Conservation (phyloP, 2,329 filamentous ascomycete species). For the Rasamsonia emersonii region DNA sequence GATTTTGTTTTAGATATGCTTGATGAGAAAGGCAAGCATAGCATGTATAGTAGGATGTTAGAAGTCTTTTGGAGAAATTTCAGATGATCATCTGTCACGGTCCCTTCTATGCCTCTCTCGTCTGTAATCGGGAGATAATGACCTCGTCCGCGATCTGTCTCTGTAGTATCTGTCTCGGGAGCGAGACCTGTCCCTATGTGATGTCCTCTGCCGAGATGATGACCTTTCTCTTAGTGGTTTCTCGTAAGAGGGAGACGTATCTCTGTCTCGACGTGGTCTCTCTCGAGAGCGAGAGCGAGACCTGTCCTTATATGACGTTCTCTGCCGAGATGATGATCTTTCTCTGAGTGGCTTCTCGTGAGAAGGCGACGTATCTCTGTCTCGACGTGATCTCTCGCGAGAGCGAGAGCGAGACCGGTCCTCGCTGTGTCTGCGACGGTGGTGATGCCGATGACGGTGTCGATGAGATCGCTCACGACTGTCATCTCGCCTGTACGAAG, state of each 20-base stretch:
- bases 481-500: conserved; percentile 21
- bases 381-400: conserved; percentile 21
- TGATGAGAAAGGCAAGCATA: conserved; percentile 1
- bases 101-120: conserved; percentile 21
- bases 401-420: conserved; percentile 24
- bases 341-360: no score
- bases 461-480: conserved; percentile 33
- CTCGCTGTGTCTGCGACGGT: conserved; percentile 26
- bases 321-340: conserved; percentile 12
- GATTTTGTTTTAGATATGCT: no score
- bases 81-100: conserved; percentile 19
- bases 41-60: conserved; percentile 1
- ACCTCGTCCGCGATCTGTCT: conserved; percentile 11
- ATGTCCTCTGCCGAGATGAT: conserved; percentile 1
- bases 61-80: no score
- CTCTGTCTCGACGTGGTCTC: conserved; percentile 19
- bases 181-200: not conserved
- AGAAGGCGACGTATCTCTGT: conserved; percentile 18
- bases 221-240: conserved; percentile 4
- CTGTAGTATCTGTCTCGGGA: conserved; percentile 3
- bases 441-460: conserved; percentile 40
- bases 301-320: conserved; percentile 20
- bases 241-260: conserved; percentile 8
- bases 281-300: conserved; percentile 24
- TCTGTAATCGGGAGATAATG: conserved; percentile 9